phyloP scores from a whole-genome alignment of 192 early-diverging fungal genomes.

The Rhizophagus prolifer region DNA sequence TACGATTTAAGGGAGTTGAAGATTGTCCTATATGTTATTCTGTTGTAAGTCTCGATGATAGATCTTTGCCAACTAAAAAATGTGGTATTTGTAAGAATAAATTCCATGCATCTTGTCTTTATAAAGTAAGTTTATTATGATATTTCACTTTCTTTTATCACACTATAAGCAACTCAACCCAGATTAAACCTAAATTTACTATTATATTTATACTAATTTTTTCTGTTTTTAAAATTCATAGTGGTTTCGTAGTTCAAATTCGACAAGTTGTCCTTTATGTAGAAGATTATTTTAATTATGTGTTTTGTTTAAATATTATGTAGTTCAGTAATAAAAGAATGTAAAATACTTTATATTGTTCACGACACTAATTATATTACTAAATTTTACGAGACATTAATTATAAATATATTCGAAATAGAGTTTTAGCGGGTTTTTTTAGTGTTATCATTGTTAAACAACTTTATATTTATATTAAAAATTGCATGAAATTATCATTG shows the following conservation, averaged over 20 bases:
- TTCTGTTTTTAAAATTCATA: constrained; percentile 7
- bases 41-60: constrained; percentile 85
- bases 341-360: no score
- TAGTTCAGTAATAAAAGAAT: no score
- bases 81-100: constrained; percentile 94
- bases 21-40: constrained; percentile 99
- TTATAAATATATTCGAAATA: no score
- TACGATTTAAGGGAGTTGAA: constrained; percentile 96
- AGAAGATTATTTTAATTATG: constrained; percentile 52
- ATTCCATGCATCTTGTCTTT: constrained; percentile 93
- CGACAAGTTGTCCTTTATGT: constrained; percentile 59
- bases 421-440: no score
- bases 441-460: no score
- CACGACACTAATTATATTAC: no score
- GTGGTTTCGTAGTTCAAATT: constrained; percentile 65
- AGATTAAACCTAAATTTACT: no score
- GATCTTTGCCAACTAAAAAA: constrained; percentile 81
- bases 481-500: no score
- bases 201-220: background rate
- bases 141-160: background rate
- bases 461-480: no score
- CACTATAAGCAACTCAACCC: no score
- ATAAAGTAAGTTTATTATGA: constrained; percentile 57
- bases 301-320: background rate
- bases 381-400: no score